These are phyloP conservation scores for Coprinellus aureogranulatus DNA, from an alignment of 768 basidiomycete genomes.

Conservation along the genomic window DNA sequence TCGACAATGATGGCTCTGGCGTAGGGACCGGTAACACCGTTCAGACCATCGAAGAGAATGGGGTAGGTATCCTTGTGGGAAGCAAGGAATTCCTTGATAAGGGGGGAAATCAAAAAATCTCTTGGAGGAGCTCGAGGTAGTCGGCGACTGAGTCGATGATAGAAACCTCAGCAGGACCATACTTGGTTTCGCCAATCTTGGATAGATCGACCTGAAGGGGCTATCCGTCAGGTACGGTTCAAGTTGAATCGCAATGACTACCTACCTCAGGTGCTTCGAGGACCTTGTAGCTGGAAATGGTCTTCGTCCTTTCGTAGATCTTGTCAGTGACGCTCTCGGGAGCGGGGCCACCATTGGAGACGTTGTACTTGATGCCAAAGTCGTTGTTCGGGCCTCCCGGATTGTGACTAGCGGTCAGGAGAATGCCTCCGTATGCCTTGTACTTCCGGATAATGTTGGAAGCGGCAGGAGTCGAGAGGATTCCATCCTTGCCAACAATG, in stretches of 20 bases:
- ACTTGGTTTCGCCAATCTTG: slow-evolving; percentile 73
- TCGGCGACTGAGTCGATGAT: slow-evolving; percentile 94
- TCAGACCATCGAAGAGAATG: slow-evolving; percentile 92
- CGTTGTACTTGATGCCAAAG: slow-evolving; percentile 99
- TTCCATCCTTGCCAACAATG: slow-evolving; percentile 87
- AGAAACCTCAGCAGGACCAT: slow-evolving; percentile 80
- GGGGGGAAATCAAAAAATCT: slow-evolving; percentile 92
- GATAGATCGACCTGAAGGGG: slow-evolving; percentile 71
- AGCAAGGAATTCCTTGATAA: slow-evolving; percentile 86
- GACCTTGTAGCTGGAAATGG: slow-evolving; percentile 80
- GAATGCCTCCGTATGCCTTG: slow-evolving; percentile 94
- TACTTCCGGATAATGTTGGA: slow-evolving; percentile 95
- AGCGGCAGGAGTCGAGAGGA: slow-evolving; percentile 95
- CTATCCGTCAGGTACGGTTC: slow-evolving; percentile 4
- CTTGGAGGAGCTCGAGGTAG: slow-evolving; percentile 79
- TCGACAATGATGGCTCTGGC: slow-evolving; percentile 84
- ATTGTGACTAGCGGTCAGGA: slow-evolving; percentile 96
- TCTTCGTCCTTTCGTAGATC: slow-evolving; percentile 90
- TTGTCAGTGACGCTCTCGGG: slow-evolving; percentile 95
- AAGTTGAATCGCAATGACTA: slow-evolving; percentile 9
- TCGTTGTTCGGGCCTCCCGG: slow-evolving; percentile 98
- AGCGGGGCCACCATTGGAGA: slow-evolving; percentile 95
- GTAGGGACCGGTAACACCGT: slow-evolving; percentile 97
- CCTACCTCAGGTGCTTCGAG: slow-evolving; percentile 74
- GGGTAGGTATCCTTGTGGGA: slow-evolving; percentile 66